phyloP scores from a whole-genome alignment of 2,329 filamentous ascomycete species.

The Ilyonectria mors-panacis region DNA sequence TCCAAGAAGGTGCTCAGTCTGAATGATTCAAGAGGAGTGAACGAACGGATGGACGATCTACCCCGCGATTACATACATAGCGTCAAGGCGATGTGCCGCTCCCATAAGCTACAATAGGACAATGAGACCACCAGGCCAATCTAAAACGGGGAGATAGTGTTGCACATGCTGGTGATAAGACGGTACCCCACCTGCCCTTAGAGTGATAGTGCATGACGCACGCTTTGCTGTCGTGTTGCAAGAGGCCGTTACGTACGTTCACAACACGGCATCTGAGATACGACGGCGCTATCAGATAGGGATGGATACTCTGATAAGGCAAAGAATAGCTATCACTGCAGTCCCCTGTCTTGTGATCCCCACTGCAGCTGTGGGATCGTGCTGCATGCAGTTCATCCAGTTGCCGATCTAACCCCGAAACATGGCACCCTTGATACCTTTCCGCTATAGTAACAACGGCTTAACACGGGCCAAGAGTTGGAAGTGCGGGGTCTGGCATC shows the following conservation, averaged over 20 bases:
- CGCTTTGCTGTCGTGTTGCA: neutral
- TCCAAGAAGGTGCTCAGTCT: neutral
- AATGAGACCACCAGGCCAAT: neutral
- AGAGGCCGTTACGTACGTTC: neutral
- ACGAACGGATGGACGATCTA: neutral
- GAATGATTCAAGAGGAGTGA: neutral
- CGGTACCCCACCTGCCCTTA: constrained; percentile 3
- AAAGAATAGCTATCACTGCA: neutral
- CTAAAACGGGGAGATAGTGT: neutral
- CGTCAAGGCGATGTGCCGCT: neutral
- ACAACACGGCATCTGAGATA: neutral
- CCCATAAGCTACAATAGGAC: neutral
- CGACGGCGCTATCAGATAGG: constrained; percentile 1
- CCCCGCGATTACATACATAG: neutral
- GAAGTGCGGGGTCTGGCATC: neutral
- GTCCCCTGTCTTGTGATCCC: neutral
- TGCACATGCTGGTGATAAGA: neutral
- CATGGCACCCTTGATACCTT: neutral
- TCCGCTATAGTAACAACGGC: neutral
- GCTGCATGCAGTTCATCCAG: neutral
- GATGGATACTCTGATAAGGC: neutral
- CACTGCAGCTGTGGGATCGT: neutral
- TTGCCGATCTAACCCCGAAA: neutral
- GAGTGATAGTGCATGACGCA: neutral
- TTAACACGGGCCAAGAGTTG: neutral